Evolutionary conservation across 768 basidiomycete species (phyloP).

Genomic region (Coprinopsis sp.): DNA sequence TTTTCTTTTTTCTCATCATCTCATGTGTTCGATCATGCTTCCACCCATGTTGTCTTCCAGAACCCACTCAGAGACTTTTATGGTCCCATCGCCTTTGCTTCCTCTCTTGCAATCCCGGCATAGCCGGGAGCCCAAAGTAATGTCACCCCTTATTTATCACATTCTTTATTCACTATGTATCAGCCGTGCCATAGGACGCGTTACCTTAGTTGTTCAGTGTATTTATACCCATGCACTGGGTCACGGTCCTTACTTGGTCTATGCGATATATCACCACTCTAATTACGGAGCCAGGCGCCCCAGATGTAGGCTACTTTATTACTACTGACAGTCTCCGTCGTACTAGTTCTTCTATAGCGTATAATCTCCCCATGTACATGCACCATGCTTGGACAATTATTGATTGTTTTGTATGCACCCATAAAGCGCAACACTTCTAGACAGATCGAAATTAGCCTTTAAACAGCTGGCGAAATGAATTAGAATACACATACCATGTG

Average conservation of each 20-base stretch:
- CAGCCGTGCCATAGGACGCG: neutral
- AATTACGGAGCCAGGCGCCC: neutral
- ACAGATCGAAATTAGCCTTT: no score
- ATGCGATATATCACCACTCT: neutral
- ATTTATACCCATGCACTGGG: neutral
- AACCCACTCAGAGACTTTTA: no score
- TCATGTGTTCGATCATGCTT: no score
- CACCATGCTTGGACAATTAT: neutral
- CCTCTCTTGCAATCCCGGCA: no score
- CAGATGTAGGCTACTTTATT: neutral
- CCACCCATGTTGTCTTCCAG: no score
- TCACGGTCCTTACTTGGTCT: no score
- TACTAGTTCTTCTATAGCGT: neutral
- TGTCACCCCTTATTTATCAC: neutral
- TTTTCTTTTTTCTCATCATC: no score
- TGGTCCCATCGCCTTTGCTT: no score
- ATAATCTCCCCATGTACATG: neutral
- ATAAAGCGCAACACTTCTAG: no score
- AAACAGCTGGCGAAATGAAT: no score
- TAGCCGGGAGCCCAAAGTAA: neutral
- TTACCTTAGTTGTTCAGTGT: neutral
- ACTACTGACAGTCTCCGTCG: neutral
- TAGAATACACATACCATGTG: no score
- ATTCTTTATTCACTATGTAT: constrained; percentile 7
- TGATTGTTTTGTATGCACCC: no score